phyloP scores from a whole-genome alignment of 306 rosid genomes.

The Cucumis hystrix region DNA sequence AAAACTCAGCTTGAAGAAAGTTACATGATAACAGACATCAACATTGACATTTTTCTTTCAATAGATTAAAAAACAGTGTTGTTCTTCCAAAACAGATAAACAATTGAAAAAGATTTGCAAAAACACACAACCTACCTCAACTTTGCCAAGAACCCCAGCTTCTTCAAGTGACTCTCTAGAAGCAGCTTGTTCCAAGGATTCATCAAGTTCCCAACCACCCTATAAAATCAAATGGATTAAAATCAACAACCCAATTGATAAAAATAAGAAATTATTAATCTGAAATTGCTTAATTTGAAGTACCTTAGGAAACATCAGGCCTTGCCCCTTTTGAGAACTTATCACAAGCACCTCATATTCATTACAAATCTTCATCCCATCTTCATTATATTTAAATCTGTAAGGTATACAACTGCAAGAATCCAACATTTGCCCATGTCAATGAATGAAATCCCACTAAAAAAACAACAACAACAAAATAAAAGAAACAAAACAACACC shows the following conservation, averaged over 20 bases:
- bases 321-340: conserved; percentile 81
- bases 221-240: not conserved
- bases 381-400: conserved; percentile 37
- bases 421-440: not conserved
- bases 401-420: conserved; percentile 88
- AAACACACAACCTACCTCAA: conserved; percentile 38
- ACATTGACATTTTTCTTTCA: not conserved
- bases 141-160: conserved; percentile 78
- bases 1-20: not conserved
- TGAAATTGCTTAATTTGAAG: not conserved
- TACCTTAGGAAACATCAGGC: conserved; percentile 85
- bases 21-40: not conserved
- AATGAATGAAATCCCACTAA: not conserved
- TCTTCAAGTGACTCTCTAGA: conserved; percentile 84
- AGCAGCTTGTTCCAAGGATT: conserved; percentile 90
- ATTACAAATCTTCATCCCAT: conserved; percentile 23
- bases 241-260: not conserved
- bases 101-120: not conserved
- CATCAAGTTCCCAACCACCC: conserved; percentile 99
- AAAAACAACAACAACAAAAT: not conserved
- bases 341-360: conserved; percentile 73
- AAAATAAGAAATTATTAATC: not conserved
- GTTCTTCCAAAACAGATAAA: not conserved
- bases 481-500: not conserved
- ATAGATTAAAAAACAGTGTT: not conserved